A percentile compares a stretch with the other conserved stretches of the same genome.
These are phyloP conservation scores for Apiospora saccharicola DNA, from an alignment of 2,329 filamentous ascomycete genomes.

Conservation along the genomic window DNA sequence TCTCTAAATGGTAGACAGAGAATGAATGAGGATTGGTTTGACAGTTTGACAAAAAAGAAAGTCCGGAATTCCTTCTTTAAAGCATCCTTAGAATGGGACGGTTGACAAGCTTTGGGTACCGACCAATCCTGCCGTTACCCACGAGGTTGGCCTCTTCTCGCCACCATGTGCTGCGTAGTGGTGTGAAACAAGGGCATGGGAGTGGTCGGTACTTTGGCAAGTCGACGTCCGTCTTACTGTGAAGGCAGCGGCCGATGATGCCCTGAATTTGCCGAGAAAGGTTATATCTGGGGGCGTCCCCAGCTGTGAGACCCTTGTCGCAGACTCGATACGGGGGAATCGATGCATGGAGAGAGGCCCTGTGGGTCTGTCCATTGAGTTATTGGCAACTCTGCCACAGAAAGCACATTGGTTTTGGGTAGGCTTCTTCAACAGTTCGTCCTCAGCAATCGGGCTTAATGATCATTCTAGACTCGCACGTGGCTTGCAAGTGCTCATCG, in stretches of 20 bases:
- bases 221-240: not conserved
- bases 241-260: conserved; percentile 6
- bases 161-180: conserved; percentile 15
- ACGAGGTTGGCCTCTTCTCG: not conserved
- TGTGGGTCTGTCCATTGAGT: not conserved
- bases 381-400: not conserved
- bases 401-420: too few relatives aligned
- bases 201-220: not conserved
- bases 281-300: not conserved
- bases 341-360: not conserved
- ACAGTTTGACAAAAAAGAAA: not conserved
- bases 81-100: not conserved
- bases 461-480: not conserved
- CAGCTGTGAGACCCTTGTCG: not conserved
- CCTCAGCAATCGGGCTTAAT: not conserved
- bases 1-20: not conserved
- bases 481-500: not conserved
- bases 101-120: not conserved
- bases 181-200: conserved; percentile 3
- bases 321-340: not conserved
- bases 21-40: conserved; percentile 8
- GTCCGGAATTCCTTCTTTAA: not conserved
- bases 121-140: not conserved
- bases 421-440: not conserved
- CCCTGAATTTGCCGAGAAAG: conserved; percentile 1